Base-by-base conservation (phyloP, 2,329 filamentous ascomycete species). In the Sporothrix globosa region DNA sequence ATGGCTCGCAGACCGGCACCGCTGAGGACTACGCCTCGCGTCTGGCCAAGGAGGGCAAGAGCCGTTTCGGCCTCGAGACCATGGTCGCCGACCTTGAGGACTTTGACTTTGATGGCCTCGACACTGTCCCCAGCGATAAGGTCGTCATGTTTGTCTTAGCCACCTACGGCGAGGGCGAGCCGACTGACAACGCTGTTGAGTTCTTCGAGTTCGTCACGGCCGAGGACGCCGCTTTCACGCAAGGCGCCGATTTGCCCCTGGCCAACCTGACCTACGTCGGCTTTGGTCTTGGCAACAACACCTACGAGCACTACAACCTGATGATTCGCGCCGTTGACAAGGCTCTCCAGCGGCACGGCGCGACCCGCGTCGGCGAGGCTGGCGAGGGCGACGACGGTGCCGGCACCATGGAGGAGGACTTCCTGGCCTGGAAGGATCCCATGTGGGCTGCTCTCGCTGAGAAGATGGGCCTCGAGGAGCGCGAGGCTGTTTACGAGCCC, bases 361-460 rank as follows among this genome's bases (percentile, higher is more conserved):
- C 92, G 14, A 86, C 89, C 77, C 88, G 93, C 75, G 92, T 99
- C 75, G 94, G 96, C 60, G 85, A 90, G 71, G 93, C 94, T 70
- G 96, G 96, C 76, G 95, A 98, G 83, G 96, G 96, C 77, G 96
- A 99, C 77, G 96, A 99, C 79, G 96, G 96, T 74, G 94, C 96
- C 74, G 96, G 96, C 73, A 99, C 96, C 70, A 99, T 99, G 96
- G 96, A 99, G 83, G 96, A 99, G 83, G 96, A 99, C 78, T 99
- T 98, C 81, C 83, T 99, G 77, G 92, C 95, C 74, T 99, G 96
- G 96, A 99, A 99, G 83, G 96, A 99, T 77, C 94, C 94, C 73
- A 99, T 99, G 96, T 99, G 96, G 96, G 84, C 87, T 76, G 92
- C 91, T 72, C 85, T 99, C 68, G 86, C 91, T 30, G 87, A 92